Evolutionary conservation across 2,329 filamentous ascomycete species (phyloP).

Genomic region (Fusarium sp.): DNA sequence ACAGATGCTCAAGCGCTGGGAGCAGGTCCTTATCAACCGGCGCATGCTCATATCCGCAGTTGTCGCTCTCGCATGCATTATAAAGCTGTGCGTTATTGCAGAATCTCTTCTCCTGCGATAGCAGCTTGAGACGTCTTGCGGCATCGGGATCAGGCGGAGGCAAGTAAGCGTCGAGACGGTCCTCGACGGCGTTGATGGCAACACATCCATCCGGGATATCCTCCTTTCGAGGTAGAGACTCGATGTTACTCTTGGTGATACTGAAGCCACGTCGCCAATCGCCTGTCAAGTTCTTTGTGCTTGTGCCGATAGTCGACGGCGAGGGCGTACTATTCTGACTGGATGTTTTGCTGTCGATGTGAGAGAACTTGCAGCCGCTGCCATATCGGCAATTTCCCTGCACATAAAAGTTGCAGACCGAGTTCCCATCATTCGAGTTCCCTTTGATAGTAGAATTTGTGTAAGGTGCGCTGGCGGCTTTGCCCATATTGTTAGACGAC

Average conservation of each 20-base stretch:
- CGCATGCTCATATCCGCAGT: constrained; percentile 31
- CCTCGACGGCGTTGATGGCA: constrained; percentile 19
- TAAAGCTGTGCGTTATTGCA: constrained; percentile 34
- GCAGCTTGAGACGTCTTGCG: constrained; percentile 18
- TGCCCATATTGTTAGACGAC: not conserved
- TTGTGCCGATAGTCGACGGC: constrained; percentile 6
- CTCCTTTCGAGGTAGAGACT: constrained; percentile 16
- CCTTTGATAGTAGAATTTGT: constrained; percentile 1
- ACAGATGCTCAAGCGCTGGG: constrained; percentile 17
- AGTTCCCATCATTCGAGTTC: constrained; percentile 1
- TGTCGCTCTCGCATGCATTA: constrained; percentile 17
- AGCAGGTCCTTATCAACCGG: constrained; percentile 29
- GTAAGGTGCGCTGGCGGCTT: not conserved
- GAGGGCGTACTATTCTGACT: constrained; percentile 21
- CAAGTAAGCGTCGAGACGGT: constrained; percentile 33
- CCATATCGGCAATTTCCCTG: constrained; percentile 38
- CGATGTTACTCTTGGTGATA: constrained; percentile 7
- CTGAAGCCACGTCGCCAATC: constrained; percentile 6
- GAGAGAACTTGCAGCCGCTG: constrained; percentile 25
- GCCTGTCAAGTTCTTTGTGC: not conserved
- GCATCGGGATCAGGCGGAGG: not conserved
- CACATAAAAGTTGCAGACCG: constrained; percentile 29
- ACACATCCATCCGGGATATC: constrained; percentile 24
- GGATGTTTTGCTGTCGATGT: constrained; percentile 18
- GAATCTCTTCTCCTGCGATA: constrained; percentile 21